These are phyloP conservation scores for Fagopyrum tataricum DNA, from an alignment of 148 eudicot species.

Conservation along the genomic window DNA sequence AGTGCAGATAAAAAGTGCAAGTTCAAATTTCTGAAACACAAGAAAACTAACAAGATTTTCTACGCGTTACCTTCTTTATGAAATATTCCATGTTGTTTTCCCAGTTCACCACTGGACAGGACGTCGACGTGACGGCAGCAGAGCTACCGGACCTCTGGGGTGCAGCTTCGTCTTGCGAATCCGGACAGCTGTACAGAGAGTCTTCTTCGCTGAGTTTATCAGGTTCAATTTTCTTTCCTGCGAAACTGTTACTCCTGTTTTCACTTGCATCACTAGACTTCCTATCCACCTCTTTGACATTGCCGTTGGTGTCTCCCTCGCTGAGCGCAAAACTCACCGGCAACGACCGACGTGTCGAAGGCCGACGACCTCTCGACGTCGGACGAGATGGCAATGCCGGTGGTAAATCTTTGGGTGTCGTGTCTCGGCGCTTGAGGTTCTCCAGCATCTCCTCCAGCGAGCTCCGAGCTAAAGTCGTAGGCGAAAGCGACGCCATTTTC, in stretches of 20 bases:
- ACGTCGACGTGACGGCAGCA: not conserved
- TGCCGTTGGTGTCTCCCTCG: not conserved
- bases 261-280: not conserved
- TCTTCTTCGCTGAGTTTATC: not conserved
- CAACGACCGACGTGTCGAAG: not conserved
- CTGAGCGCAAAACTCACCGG: not conserved
- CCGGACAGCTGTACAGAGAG: not conserved
- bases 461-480: not conserved
- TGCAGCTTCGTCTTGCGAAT: not conserved
- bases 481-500: not conserved
- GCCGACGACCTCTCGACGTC: not conserved
- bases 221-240: not conserved
- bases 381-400: not conserved
- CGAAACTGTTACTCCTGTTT: not conserved
- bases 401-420: not conserved
- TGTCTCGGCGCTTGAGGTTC: not conserved
- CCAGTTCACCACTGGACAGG: constrained; percentile 23
- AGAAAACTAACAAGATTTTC: too few species aligned
- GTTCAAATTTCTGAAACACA: too few species aligned
- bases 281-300: not conserved
- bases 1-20: too few species aligned
- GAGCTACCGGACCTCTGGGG: not conserved
- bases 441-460: not conserved
- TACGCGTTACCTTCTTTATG: constrained; percentile 53
- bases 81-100: constrained; percentile 66